These are phyloP conservation scores for Termitomyces sp. DNA, from an alignment of 768 basidiomycete species.

Conservation along the genomic window DNA sequence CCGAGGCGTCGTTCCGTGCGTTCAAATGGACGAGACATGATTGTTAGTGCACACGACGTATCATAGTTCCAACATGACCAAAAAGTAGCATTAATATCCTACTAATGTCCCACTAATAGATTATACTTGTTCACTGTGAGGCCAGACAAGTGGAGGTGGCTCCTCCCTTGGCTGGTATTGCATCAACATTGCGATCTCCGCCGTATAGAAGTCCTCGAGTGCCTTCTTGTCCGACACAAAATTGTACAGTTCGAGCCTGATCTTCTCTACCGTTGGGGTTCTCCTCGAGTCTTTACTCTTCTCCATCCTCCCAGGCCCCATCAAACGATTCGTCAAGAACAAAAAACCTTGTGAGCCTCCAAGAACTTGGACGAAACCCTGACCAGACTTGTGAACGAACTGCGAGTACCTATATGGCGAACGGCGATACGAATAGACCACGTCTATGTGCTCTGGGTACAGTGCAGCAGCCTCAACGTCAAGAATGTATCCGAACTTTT, in stretches of 20 bases:
- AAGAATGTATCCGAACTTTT: slow-evolving; percentile 74
- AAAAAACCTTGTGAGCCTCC: slow-evolving; percentile 77
- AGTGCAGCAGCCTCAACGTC: slow-evolving; percentile 74
- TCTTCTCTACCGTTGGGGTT: slow-evolving; percentile 52
- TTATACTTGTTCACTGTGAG: background rate
- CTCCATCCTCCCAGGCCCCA: slow-evolving; percentile 64
- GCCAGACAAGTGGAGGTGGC: slow-evolving; percentile 40
- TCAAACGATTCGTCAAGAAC: slow-evolving; percentile 85
- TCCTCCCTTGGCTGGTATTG: slow-evolving; percentile 33
- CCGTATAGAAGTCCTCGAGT: slow-evolving; percentile 67
- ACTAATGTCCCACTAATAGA: background rate
- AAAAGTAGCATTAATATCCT: slow-evolving; percentile 4
- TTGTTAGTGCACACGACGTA: slow-evolving; percentile 58
- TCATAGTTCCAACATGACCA: slow-evolving; percentile 23
- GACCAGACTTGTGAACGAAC: slow-evolving; percentile 86
- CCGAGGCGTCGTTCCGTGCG: slow-evolving; percentile 57
- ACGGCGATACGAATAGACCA: slow-evolving; percentile 86
- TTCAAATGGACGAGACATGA: slow-evolving; percentile 65
- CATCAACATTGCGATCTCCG: slow-evolving; percentile 48
- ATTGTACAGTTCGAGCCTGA: slow-evolving; percentile 51
- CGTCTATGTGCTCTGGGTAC: slow-evolving; percentile 79
- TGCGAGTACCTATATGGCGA: slow-evolving; percentile 77
- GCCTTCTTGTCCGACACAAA: slow-evolving; percentile 58
- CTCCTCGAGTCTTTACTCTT: slow-evolving; percentile 53
- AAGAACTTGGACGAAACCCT: slow-evolving; percentile 85